Base-by-base conservation (phyloP, 2,329 filamentous ascomycete genomes). In the Ascochyta lentis region DNA sequence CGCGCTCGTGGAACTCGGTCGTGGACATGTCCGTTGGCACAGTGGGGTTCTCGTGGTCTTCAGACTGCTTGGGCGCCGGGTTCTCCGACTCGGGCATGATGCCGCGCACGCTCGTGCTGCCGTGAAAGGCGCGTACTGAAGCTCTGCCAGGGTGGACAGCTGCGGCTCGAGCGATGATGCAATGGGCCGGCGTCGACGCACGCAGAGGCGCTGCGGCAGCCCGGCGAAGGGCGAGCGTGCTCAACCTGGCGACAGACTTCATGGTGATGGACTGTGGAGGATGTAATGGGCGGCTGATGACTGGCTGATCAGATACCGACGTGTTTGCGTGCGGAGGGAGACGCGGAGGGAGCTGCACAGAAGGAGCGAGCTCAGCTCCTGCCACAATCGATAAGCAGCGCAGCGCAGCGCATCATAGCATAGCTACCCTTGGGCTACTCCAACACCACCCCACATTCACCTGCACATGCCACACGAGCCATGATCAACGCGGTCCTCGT, bases 401-500 rank as follows among this genome's bases (percentile, higher is more conserved):
- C 22, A 41, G 37, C 37, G 29, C 41, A 56, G 34, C 47, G 37
- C 54, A 53, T 50, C 58, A 60, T 49, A 16, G 16, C 16, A 16
- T 16, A 51, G 19, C 2, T 19, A 19, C 19, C 31, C 44, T 5
- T 16, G 27, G 23, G 10, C 19, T 47, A 19, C 24, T 39, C 41
- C 24, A 29, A 13, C 40, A 13, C 6, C 29, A 22, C 40, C 54
- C 58, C 47, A 43, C 48, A 22, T 29, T 16, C 46, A 40, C 44
- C 58, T 19, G 37, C 35, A 42, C 13, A 26, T 22, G 48, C 42
- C 40, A 42, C 29, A 33, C 40, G n/a, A 60, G 60, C 54, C 66
- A 99, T 99, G 95, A 98, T 99, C 78, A 99, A 96, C 83, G 95
- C 96, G 29, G 94, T 99, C 59, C 84, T 99, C 64, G 94, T 99